Percentiles rank a stretch among this genome's conserved stretches.
These are phyloP conservation scores for Aspergillus amoenus DNA, from an alignment of 2,329 filamentous ascomycete genomes.

Conservation along the genomic window DNA sequence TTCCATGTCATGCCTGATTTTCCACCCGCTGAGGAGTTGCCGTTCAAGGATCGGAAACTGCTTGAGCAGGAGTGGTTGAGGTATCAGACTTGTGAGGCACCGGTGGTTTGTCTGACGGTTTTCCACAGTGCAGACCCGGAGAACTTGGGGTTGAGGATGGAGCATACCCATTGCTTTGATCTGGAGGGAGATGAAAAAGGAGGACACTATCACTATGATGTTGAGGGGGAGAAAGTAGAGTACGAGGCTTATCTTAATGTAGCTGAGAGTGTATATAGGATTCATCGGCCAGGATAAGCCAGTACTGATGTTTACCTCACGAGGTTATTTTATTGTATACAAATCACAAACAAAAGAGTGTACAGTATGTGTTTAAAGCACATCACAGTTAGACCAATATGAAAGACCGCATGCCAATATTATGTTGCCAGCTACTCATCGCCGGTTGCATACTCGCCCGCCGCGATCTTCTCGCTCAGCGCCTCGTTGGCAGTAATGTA, in stretches of 20 bases:
- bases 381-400: no score
- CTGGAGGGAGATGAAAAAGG: conserved; percentile 30
- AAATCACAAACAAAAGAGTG: no score
- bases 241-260: conserved; percentile 12
- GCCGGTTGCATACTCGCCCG: no score
- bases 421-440: no score
- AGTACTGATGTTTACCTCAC: no score
- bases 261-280: conserved; percentile 5
- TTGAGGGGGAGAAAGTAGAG: conserved; percentile 11
- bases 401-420: no score
- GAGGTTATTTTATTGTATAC: no score
- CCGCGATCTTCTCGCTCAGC: no score
- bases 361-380: no score
- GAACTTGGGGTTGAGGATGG: conserved; percentile 43
- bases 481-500: no score
- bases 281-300: neutral
- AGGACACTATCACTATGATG: conserved; percentile 49
- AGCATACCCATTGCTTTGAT: conserved; percentile 51
- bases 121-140: conserved; percentile 46
- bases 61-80: conserved; percentile 40
- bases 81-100: conserved; percentile 39
- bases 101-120: conserved; percentile 43
- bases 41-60: conserved; percentile 30
- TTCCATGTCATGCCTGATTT: conserved; percentile 51
- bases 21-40: conserved; percentile 20